phyloP scores from a whole-genome alignment of 164 flowering plant genomes.

The Cinnamomum chago region DNA sequence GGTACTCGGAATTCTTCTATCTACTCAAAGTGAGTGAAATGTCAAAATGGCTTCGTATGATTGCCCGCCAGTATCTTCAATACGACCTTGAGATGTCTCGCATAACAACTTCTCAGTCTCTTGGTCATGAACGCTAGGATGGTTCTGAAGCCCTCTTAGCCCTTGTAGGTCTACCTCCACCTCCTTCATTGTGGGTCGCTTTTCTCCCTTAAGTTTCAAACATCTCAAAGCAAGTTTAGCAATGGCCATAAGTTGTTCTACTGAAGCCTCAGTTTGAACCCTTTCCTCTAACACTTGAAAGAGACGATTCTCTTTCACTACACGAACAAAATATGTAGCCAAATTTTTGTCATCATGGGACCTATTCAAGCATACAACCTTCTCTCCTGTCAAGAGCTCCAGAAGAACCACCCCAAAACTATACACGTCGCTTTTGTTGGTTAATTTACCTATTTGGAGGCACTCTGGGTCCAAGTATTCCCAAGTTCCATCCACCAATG shows the following conservation, averaged over 20 bases:
- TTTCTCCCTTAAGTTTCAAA: conserved; percentile 6
- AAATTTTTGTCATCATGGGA: background rate
- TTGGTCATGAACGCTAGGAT: no score
- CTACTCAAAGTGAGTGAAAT: no score
- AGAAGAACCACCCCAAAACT: conserved; percentile 40
- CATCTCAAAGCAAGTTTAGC: conserved; percentile 11
- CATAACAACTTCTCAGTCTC: no score
- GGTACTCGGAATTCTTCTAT: no score
- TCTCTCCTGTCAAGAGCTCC: conserved; percentile 31
- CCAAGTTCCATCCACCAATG: conserved; percentile 40
- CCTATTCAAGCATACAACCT: conserved; percentile 10
- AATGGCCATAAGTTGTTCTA: background rate
- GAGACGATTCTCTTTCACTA: conserved; percentile 15
- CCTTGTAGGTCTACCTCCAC: conserved; percentile 11
- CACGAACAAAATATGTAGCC: conserved; percentile 1
- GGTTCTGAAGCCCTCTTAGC: background rate
- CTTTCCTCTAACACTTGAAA: conserved; percentile 18
- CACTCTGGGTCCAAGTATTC: conserved; percentile 51
- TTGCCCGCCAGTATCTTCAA: no score
- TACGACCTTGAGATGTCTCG: no score
- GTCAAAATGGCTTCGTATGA: no score
- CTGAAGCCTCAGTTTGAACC: background rate
- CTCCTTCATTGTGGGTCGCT: conserved; percentile 19
- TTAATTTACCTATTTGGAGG: conserved; percentile 27
- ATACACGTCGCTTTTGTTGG: conserved; percentile 42